A percentile compares a stretch with the other conserved stretches of the same genome.
Evolutionary conservation across 305 asterid genomes (phyloP).

Genomic region (Solanum aculeatissimum): DNA sequence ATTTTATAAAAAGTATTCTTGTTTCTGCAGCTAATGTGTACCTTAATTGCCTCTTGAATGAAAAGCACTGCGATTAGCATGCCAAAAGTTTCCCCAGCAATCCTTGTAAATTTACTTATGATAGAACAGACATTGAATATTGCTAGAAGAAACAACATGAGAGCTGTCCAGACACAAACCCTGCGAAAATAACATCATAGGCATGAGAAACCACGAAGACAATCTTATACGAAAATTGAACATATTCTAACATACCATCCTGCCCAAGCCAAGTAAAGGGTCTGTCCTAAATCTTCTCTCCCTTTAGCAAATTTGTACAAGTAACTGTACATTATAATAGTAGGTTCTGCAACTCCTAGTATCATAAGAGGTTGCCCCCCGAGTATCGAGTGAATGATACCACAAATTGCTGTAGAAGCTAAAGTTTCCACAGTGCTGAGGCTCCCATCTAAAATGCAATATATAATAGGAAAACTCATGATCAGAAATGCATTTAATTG

Average conservation of each 20-base stretch:
- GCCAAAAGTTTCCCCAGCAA: constrained; percentile 85
- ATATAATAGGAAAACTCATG: neutral
- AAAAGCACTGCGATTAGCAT: constrained; percentile 67
- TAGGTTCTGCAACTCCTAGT: constrained; percentile 90
- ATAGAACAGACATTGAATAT: constrained; percentile 53
- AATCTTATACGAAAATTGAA: neutral
- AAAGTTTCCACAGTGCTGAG: constrained; percentile 66
- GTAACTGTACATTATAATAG: constrained; percentile 73
- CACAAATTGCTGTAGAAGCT: constrained; percentile 75
- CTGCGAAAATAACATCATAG: constrained; percentile 17
- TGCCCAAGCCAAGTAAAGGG: constrained; percentile 76
- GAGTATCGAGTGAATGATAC: constrained; percentile 57
- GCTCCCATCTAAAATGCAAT: constrained; percentile 36
- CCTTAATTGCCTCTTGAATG: constrained; percentile 83
- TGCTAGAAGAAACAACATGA: constrained; percentile 60
- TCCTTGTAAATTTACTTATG: constrained; percentile 57
- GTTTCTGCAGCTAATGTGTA: neutral
- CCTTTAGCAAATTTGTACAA: constrained; percentile 57
- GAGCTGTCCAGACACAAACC: constrained; percentile 86
- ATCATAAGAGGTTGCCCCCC: constrained; percentile 85
- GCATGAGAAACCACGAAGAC: neutral
- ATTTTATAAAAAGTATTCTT: neutral
- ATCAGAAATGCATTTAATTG: neutral
- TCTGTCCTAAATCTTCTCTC: constrained; percentile 37
- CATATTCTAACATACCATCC: constrained; percentile 40